Evolutionary conservation across 257 asterid genomes (phyloP).

Genomic region (Catharanthus roseus): DNA sequence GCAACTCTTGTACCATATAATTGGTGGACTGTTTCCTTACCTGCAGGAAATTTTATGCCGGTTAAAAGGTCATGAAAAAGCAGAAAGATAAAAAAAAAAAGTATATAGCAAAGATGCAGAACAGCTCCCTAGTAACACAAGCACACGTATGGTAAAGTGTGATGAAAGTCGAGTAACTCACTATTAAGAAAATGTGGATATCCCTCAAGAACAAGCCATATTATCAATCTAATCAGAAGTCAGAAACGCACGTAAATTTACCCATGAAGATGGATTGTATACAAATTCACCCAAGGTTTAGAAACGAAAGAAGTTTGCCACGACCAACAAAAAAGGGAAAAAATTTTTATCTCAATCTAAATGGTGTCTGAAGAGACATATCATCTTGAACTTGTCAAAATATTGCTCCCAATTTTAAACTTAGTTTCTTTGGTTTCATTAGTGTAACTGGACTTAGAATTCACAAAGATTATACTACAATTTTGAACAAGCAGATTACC

Average conservation of each 20-base stretch:
- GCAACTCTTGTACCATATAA: conserved; percentile 86
- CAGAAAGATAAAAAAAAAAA: too few relatives aligned
- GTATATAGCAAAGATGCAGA: neutral
- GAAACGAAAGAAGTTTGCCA: neutral
- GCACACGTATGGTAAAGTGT: neutral
- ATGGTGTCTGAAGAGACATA: neutral
- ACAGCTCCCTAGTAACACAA: neutral
- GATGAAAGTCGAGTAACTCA: neutral
- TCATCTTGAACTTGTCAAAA: neutral
- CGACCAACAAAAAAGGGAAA: neutral
- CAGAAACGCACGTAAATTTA: too few relatives aligned
- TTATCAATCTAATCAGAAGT: neutral
- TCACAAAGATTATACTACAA: too few relatives aligned
- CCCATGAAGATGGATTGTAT: neutral
- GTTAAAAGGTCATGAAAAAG: neutral
- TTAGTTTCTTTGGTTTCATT: too few relatives aligned
- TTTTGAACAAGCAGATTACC: conserved; percentile 35
- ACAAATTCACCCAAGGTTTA: neutral
- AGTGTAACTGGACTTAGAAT: too few relatives aligned
- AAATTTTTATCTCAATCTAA: neutral
- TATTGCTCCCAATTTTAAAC: neutral
- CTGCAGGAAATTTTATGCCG: conserved; percentile 26
- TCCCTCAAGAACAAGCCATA: neutral
- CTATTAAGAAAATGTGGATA: neutral
- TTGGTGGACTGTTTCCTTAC: conserved; percentile 90